Conservation (phyloP, 129 eudicot genomes). For the Oenanthe sinensis region DNA sequence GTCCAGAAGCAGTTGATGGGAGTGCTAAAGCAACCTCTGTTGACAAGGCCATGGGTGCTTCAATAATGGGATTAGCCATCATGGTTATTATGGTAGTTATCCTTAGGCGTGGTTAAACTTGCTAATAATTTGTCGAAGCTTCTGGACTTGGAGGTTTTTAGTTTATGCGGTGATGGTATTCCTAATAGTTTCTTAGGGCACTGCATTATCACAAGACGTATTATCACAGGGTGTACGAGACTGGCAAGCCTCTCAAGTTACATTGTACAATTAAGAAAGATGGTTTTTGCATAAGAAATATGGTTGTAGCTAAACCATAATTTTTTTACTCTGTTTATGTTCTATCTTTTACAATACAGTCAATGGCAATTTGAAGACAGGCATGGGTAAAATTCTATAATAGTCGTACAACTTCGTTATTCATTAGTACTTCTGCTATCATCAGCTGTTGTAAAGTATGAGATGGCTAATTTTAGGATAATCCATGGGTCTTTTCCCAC, state of each 20-base stretch:
- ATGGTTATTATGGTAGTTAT: slow-evolving; percentile 58
- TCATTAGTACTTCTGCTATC: not conserved
- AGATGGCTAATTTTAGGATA: not conserved
- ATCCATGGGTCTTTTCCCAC: not conserved
- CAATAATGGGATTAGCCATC: slow-evolving; percentile 58
- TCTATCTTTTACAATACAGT: not conserved
- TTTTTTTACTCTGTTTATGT: not conserved
- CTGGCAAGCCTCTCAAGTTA: not conserved
- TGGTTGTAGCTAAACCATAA: not conserved
- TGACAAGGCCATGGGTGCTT: slow-evolving; percentile 32
- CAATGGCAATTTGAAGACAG: not conserved
- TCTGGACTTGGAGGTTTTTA: not conserved
- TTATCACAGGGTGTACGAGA: not conserved
- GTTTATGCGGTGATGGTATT: not conserved
- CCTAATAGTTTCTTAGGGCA: not conserved
- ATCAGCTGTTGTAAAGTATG: not conserved
- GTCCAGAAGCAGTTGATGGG: slow-evolving; percentile 34
- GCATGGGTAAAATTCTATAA: not conserved
- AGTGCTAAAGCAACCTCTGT: slow-evolving; percentile 18
- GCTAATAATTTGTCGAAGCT: slow-evolving; percentile 35
- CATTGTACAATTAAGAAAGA: not conserved
- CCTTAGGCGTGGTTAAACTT: slow-evolving; percentile 31
- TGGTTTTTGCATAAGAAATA: not conserved
- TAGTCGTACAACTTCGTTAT: not conserved
- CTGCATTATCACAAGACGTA: not conserved